Evolutionary conservation across 2,329 filamentous ascomycete species (phyloP).

Genomic region (Grosmannia serpens): DNA sequence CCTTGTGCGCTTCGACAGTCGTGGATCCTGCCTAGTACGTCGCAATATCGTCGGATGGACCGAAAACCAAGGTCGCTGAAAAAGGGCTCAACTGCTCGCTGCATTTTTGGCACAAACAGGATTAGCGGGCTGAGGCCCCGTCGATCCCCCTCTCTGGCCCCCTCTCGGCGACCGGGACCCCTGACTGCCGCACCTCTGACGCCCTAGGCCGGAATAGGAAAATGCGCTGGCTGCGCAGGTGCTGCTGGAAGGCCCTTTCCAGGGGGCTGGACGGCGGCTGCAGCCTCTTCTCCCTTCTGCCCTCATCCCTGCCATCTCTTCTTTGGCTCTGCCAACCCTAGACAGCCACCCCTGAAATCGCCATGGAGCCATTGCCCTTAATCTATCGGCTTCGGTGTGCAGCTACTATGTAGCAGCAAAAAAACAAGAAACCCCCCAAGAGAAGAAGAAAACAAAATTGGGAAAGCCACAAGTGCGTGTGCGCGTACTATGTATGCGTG

Average conservation of each 20-base stretch:
- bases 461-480: neutral
- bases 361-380: neutral
- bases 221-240: neutral
- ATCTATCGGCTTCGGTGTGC: neutral
- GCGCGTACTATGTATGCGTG: neutral
- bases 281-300: neutral
- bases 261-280: neutral
- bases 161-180: neutral
- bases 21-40: too few species aligned
- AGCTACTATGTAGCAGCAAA: neutral
- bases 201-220: neutral
- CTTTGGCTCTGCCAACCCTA: neutral
- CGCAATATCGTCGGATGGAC: too few species aligned
- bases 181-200: constrained; percentile 3
- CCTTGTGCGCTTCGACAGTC: too few species aligned
- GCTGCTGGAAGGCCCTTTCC: neutral
- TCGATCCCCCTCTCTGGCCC: neutral
- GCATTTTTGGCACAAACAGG: too few species aligned
- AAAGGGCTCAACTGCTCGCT: neutral
- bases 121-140: neutral
- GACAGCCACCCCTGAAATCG: neutral
- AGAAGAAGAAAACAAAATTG: neutral
- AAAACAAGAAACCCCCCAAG: neutral
- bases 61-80: neutral
- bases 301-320: neutral